phyloP scores from a whole-genome alignment of 768 basidiomycete genomes.

The Mycena haematopus region DNA sequence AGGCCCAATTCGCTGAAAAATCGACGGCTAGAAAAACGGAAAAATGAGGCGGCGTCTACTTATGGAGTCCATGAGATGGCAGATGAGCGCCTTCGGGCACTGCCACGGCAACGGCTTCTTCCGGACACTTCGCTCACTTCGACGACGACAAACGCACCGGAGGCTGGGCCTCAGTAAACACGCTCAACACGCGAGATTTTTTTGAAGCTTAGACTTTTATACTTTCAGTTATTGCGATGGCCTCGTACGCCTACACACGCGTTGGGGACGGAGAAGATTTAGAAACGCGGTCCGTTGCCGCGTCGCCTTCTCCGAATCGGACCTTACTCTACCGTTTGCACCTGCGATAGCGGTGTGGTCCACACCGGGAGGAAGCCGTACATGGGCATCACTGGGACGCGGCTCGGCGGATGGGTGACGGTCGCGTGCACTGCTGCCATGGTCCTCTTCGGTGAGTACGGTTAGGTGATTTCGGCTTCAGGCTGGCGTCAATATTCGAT shows the following conservation, averaged over 20 bases:
- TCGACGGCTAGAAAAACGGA: too few species aligned
- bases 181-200: too few species aligned
- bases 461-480: background rate
- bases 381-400: slow-evolving; percentile 51
- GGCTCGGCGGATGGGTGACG: slow-evolving; percentile 53
- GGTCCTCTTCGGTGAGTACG: slow-evolving; percentile 51
- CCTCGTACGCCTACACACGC: slow-evolving; percentile 28
- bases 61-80: too few species aligned
- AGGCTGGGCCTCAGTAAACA: too few species aligned
- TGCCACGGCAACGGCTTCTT: too few species aligned
- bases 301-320: background rate
- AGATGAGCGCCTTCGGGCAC: too few species aligned
- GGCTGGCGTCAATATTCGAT: too few species aligned
- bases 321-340: background rate
- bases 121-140: too few species aligned
- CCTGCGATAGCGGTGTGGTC: slow-evolving; percentile 16
- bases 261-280: slow-evolving; percentile 22
- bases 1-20: too few species aligned
- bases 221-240: slow-evolving; percentile 20
- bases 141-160: too few species aligned
- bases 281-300: slow-evolving; percentile 18
- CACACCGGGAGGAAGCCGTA: slow-evolving; percentile 40
- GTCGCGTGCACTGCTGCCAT: slow-evolving; percentile 59
- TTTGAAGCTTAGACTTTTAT: background rate
- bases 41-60: too few species aligned